Evolutionary conservation across 73 alveolate genomes (phyloP).

Genomic region (Stentor roeselii): DNA sequence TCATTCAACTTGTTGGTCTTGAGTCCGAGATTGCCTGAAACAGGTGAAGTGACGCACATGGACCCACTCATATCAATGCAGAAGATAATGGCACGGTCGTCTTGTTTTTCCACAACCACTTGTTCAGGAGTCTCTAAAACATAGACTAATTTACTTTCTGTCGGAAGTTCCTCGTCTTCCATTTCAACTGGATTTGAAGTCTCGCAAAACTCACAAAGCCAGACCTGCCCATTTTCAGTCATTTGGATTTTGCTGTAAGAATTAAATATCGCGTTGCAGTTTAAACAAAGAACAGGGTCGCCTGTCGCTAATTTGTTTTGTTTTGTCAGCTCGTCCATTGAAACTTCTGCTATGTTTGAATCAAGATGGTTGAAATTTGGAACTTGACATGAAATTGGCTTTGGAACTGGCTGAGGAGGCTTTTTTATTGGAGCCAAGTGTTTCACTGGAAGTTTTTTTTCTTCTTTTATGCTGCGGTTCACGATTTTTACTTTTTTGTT

Average conservation of each 20-base stretch:
- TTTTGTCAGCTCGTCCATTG: constrained; percentile 11
- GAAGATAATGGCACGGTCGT: constrained; percentile 54
- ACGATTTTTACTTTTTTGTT: constrained; percentile 12
- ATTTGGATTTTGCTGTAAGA: constrained; percentile 40
- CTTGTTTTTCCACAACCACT: constrained; percentile 26
- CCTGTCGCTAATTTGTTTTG: constrained; percentile 35
- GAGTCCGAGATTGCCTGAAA: background rate
- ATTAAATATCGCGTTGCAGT: constrained; percentile 73
- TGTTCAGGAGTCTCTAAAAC: constrained; percentile 52
- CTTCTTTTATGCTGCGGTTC: background rate
- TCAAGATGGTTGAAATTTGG: constrained; percentile 1
- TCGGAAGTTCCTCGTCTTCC: constrained; percentile 64
- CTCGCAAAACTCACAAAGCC: constrained; percentile 71
- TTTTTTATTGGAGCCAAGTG: constrained; percentile 13
- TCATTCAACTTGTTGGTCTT: constrained; percentile 32
- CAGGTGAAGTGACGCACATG: constrained; percentile 69
- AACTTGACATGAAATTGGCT: background rate
- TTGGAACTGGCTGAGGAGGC: constrained; percentile 13
- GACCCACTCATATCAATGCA: constrained; percentile 89
- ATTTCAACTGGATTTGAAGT: constrained; percentile 33
- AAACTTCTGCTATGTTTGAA: background rate
- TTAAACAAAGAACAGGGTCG: constrained; percentile 70
- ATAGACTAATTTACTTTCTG: constrained; percentile 42
- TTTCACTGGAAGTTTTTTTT: background rate
- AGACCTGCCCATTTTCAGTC: constrained; percentile 26